phyloP scores from a whole-genome alignment of 2,329 filamentous ascomycete genomes.

The Albifimbria verrucaria region DNA sequence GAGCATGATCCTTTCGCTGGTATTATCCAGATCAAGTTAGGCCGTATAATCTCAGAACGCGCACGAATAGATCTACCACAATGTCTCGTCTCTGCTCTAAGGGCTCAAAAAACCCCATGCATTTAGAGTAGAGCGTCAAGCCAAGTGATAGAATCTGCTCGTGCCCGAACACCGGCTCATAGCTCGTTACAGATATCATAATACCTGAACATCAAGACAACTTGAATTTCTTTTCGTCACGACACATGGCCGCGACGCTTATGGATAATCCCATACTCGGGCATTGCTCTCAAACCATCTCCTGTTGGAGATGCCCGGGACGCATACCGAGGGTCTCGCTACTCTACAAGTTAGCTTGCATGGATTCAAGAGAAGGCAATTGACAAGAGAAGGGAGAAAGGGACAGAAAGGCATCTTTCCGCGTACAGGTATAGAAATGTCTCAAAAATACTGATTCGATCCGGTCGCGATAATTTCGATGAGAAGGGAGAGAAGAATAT shows the following conservation, averaged over 20 bases:
- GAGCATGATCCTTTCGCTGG: slow-evolving; percentile 99
- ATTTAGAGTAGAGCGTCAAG: not conserved
- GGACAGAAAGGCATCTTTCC: not conserved
- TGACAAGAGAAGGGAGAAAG: not conserved
- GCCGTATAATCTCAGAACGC: slow-evolving; percentile 81
- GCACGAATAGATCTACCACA: not conserved
- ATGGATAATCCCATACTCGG: not conserved
- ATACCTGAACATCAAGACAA: not conserved
- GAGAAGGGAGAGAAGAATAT: not conserved
- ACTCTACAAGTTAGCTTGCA: not conserved
- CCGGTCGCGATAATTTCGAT: not conserved
- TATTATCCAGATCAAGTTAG: slow-evolving; percentile 98
- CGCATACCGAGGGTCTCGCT: not conserved
- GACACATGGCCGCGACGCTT: not conserved
- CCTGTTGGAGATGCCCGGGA: not conserved
- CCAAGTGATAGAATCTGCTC: not conserved
- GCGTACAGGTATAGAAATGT: not conserved
- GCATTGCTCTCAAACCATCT: not conserved
- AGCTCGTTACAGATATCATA: not conserved
- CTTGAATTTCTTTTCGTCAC: not conserved
- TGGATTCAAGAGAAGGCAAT: not conserved
- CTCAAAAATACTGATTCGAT: too few species aligned
- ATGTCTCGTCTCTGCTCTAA: not conserved
- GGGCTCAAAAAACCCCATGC: not conserved
- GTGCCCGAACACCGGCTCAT: not conserved